These are phyloP conservation scores for Phlebiopsis flavidoalba DNA, from an alignment of 768 basidiomycete genomes.

Conservation along the genomic window DNA sequence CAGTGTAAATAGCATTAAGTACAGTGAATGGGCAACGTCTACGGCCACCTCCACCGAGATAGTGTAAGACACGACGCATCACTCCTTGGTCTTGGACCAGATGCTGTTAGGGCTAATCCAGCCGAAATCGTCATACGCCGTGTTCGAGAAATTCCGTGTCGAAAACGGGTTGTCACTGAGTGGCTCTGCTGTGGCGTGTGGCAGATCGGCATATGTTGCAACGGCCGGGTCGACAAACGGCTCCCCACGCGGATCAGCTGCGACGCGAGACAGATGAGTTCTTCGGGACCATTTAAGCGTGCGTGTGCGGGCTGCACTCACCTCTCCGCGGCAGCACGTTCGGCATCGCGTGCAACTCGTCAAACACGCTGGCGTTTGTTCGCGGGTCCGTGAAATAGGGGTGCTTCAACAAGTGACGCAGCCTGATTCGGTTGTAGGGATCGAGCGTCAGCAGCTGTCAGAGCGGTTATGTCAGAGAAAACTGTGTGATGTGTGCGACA, in stretches of 20 bases:
- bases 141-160: too few relatives aligned
- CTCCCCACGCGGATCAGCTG: neutral
- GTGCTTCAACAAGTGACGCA: conserved; percentile 8
- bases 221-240: neutral
- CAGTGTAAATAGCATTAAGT: neutral
- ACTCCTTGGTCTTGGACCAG: conserved; percentile 5
- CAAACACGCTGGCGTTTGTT: neutral
- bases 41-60: neutral
- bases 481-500: neutral
- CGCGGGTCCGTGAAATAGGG: conserved; percentile 8
- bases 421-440: conserved; percentile 1
- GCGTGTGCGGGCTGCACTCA: neutral
- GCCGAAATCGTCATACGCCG: conserved; percentile 5
- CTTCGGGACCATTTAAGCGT: too few relatives aligned
- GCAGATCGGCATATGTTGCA: neutral
- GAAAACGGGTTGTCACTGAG: neutral
- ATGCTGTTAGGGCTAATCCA: conserved; percentile 16
- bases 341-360: neutral
- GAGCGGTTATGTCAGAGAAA: neutral
- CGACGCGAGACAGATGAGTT: neutral
- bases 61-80: neutral
- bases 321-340: neutral
- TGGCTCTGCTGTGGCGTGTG: neutral
- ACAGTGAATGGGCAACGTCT: neutral
- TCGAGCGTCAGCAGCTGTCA: conserved; percentile 10